These are phyloP conservation scores for Teratosphaeria zuluensis DNA, from an alignment of 2,329 filamentous ascomycete species.

Conservation along the genomic window DNA sequence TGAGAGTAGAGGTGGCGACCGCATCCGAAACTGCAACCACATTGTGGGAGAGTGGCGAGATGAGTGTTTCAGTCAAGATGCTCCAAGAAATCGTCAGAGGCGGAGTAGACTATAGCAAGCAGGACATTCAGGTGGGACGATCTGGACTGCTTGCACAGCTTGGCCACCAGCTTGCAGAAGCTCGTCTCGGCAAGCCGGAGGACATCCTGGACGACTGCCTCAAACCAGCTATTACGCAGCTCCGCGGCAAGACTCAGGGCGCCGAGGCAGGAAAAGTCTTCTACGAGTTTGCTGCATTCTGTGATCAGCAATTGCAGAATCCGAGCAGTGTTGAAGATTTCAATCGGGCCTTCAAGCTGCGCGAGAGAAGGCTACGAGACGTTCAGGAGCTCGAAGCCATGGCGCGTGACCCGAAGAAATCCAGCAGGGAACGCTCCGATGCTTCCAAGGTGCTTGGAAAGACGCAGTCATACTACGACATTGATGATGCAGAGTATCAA, in stretches of 20 bases:
- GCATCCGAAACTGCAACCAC: conserved; percentile 79
- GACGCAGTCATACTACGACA: conserved; percentile 78
- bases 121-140: conserved; percentile 61
- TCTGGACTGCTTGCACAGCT: conserved; percentile 79
- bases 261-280: conserved; percentile 78
- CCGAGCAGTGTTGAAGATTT: conserved; percentile 77
- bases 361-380: conserved; percentile 71
- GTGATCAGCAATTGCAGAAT: conserved; percentile 86
- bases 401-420: conserved; percentile 35
- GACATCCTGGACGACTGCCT: conserved; percentile 82
- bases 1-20: conserved; percentile 67
- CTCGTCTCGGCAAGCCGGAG: conserved; percentile 82
- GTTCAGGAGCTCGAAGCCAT: conserved; percentile 61
- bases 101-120: conserved; percentile 38
- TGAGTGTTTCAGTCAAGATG: conserved; percentile 79
- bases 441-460: conserved; percentile 55
- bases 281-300: conserved; percentile 91
- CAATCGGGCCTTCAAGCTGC: conserved; percentile 66
- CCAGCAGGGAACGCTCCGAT: conserved; percentile 39
- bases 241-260: conserved; percentile 58
- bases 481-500: conserved; percentile 80
- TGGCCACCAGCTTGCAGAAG: conserved; percentile 80
- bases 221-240: conserved; percentile 69
- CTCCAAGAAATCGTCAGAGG: conserved; percentile 51
- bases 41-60: conserved; percentile 89